A percentile compares a stretch with the other conserved stretches of the same genome.
These are phyloP conservation scores for Lecanicillium sp. DNA, from an alignment of 2,329 filamentous ascomycete genomes.

Conservation along the genomic window DNA sequence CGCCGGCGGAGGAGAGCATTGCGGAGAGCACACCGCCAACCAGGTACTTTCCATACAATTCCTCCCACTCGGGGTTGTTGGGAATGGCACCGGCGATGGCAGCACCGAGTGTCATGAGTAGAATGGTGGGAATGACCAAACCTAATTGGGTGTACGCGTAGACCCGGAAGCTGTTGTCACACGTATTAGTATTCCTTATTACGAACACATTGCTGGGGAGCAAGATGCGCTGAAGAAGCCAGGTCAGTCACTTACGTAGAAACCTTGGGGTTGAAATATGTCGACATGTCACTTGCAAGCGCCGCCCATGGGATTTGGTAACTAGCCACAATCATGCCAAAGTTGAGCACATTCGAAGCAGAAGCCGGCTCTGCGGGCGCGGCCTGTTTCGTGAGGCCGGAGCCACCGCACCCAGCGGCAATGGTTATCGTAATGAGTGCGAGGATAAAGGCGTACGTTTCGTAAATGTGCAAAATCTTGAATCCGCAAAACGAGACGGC, in stretches of 20 bases:
- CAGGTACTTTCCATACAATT: constrained; percentile 41
- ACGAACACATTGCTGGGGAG: not conserved
- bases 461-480: constrained; percentile 46
- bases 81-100: constrained; percentile 54
- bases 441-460: constrained; percentile 49
- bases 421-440: constrained; percentile 47
- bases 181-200: not conserved
- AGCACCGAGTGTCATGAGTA: constrained; percentile 54
- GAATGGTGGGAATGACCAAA: constrained; percentile 43
- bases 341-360: constrained; percentile 41
- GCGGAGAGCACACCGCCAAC: constrained; percentile 51
- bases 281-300: constrained; percentile 51
- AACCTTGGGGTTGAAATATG: constrained; percentile 50
- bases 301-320: constrained; percentile 56
- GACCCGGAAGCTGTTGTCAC: constrained; percentile 27
- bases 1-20: constrained; percentile 48
- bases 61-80: constrained; percentile 44
- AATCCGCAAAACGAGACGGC: constrained; percentile 56
- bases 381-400: constrained; percentile 39
- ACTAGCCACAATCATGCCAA: constrained; percentile 52
- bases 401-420: constrained; percentile 44
- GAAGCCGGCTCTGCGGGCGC: constrained; percentile 29
- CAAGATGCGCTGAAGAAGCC: not conserved
- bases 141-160: constrained; percentile 51
- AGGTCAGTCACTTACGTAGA: constrained; percentile 35